Evolutionary conservation across 2,329 filamentous ascomycete species (phyloP).

Genomic region (Davidsoniella eucalypti): DNA sequence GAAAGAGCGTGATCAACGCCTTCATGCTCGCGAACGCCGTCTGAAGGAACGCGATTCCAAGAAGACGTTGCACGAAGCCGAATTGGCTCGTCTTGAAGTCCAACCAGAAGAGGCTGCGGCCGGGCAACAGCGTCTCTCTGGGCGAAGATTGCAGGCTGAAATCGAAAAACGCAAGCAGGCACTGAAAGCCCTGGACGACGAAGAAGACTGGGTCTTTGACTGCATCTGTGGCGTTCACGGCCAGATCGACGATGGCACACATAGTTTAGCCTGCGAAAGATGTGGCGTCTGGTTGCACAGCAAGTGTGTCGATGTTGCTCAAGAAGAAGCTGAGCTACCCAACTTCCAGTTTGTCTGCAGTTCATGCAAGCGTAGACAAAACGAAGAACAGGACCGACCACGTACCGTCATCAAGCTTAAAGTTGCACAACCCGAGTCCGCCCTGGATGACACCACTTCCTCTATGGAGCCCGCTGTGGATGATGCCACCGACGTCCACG

Average conservation of each 20-base stretch:
- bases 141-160: constrained; percentile 47
- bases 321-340: constrained; percentile 63
- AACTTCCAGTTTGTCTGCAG: constrained; percentile 79
- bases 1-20: constrained; percentile 59
- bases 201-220: constrained; percentile 87
- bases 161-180: constrained; percentile 67
- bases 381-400: constrained; percentile 44
- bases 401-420: constrained; percentile 37
- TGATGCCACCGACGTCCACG: background rate
- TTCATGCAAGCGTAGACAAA: constrained; percentile 54
- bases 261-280: constrained; percentile 82
- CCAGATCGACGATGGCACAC: constrained; percentile 83
- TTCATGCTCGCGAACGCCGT: constrained; percentile 72
- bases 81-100: constrained; percentile 55
- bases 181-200: constrained; percentile 54
- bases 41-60: constrained; percentile 73
- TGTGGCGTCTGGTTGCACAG: constrained; percentile 97
- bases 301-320: constrained; percentile 67
- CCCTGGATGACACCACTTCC: background rate
- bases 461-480: background rate
- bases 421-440: constrained; percentile 17
- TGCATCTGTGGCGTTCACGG: constrained; percentile 84
- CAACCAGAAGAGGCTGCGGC: constrained; percentile 1
- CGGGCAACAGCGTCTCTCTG: constrained; percentile 6
- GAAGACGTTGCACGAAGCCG: constrained; percentile 69